Base-by-base conservation (phyloP, 2,329 filamentous ascomycete species). In the Phialophora verrucosa region DNA sequence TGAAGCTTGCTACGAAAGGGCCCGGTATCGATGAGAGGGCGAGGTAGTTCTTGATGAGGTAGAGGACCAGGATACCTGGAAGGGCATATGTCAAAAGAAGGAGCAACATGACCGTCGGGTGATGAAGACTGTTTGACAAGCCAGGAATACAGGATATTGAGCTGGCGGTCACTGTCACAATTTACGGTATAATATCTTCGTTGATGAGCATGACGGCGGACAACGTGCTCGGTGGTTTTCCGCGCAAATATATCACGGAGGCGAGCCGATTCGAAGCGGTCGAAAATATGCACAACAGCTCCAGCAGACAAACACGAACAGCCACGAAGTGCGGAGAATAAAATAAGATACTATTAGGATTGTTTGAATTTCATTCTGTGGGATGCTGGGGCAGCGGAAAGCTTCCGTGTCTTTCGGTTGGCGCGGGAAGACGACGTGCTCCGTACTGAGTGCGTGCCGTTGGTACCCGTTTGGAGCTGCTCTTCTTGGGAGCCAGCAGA, bases 31-130 rank as follows among this genome's bases (percentile, higher is more conserved):
- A 64, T 69, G 57, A 35, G 47, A 70, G 58, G 8, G 56, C 47
- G 23, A 66, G 35, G 23, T 42, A 89, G 25, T 81, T 64, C 55
- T 49, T 57, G 8, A 68, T 1, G 3, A 66, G 47, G 29, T 42
- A 31, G n/a, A 51, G 25, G 14, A 66, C n/a, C 6, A 67, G 20
- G 14, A 64, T 8, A 32, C 50, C 20, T 12, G 68, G 68, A 8
- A 67, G 14, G 3, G 54, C 32, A 47, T 62, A 67, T 2, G 61
- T 64, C 25, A 66, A 35, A 8, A 69, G 23, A 27, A 47, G 62
- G 29, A 65, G 56, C 50, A 69, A 35, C 68, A 69, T 69, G n/a
- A 11, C 58, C 5, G 35, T 29, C 14, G 17, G 17, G 38, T n/a
- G 17, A n/a, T n/a, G 14, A 44, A 8, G 6, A 35, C 17, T 17